Base-by-base conservation (phyloP, 2,329 filamentous ascomycete species). In the Xylariaceae sp. region DNA sequence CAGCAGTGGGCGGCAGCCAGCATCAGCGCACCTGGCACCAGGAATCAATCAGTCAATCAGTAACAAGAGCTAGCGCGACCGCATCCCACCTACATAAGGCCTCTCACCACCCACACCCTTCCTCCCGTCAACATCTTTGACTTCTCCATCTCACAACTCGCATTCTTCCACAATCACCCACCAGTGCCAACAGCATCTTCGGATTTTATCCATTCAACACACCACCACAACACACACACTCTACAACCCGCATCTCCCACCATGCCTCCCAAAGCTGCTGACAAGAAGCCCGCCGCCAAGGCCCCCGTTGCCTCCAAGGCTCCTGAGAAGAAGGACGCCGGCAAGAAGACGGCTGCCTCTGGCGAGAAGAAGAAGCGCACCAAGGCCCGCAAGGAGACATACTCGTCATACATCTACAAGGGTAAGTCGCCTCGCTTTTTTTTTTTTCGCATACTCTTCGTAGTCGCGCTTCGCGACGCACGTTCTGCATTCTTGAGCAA, bases 281-380 rank as follows among this genome's bases (percentile, higher is more conserved):
- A 95, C 80, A 97, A 97, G 90, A 96, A 96, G 84, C 91, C 92
- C 77, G 92, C 89, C 80, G 83, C 90, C 78, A 97, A 97, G 90
- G 92, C 92, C 66, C 90, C 92, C 53, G 89, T 77, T 70, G 80
- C 80, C 61, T 79, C 77, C 65, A 83, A 83, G 78, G 79, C 78
- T 58, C 80, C 79, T 51, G 91, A 96, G 85, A 96, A 96, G 88
- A 96, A 97, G 87, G 92, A 97, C 78, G 94, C 92, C 60, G 94
- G 92, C 81, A 99, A 99, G 89, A 99, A 97, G 88, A 97, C 94
- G 44, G 90, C 92, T 54, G 85, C 91, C 56, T 85, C 89, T 70
- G 94, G 94, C 60, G 94, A 97, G 67, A 97, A 97, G 90, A 99
- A 99, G 89, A 99, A 97, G 91, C 90, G 94, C 71, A 95, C 90